Base-by-base conservation (phyloP, 192 early-diverging fungal genomes). In the Paraglomus occultum region DNA sequence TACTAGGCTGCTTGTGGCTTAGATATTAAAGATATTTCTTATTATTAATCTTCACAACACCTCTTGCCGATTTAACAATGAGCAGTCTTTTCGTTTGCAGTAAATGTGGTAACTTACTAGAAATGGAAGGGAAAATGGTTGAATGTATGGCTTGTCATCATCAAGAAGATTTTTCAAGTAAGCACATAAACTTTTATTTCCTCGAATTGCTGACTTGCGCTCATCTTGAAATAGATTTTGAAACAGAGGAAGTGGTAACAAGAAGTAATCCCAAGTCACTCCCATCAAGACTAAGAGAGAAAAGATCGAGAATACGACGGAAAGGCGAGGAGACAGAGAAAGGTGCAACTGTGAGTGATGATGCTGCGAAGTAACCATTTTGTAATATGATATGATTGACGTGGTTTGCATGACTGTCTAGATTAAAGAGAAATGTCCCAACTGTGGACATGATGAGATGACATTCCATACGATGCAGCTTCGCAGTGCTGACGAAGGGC, bases 401-500 rank as follows among this genome's bases (percentile, higher is more conserved):
- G 20, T 52, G n/a, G 31, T 67, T 63, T 18, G 14, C 45, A 4
- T 15, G 4, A n/a, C 4, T n/a, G 14, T 49, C 47, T 71, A 92
- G 87, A 93, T 98, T 51, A 91, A 97, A 72, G 95, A 99, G 77
- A 92, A 90, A 71, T 99, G 97, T 79, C 95, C 93, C 18, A 88
- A 94, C 61, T 99, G 97, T 76, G 97, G 90, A 53, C 82, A 88
- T 20, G 86, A 88, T 15, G 95, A 97, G 82, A 95, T 99, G 93
- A 90, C 87, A 14, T 99, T 93, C 79, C 90, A 96, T 74, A 97
- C 97, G 3, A 91, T 95, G 79, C 97, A 99, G 77, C 80, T 99
- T 75, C 91, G 97, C 51, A 94, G 92, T 69, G 97, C 97, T 12
- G 97, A 99, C 87, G 97, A 99, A 89, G 97, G 97, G 48, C 97